Base-by-base conservation (phyloP, 176 grass and related monocot species). In the Eleusine coracana region DNA sequence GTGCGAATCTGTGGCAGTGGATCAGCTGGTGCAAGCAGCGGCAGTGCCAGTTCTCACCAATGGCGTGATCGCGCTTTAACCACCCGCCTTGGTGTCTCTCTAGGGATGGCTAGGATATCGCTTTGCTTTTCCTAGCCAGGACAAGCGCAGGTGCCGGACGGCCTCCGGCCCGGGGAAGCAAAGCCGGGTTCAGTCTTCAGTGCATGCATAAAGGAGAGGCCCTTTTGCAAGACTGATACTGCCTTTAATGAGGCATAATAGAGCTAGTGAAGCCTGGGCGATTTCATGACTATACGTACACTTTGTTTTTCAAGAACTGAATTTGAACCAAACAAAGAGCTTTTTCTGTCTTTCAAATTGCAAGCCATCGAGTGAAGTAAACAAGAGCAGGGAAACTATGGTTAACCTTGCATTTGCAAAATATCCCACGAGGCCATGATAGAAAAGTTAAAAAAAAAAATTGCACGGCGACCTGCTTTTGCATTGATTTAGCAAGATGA, bases 1-100 rank as follows among this genome's bases (percentile, higher is more conserved):
- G 48, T 76, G 46, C 84, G 15, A 86, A 86, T 87, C 85, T 87
- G 78, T 68, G 40, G 71, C 85, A 76, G 77, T 76, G 73, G 66
- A 71, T 65, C 73, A 71, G 71, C 71, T 70, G 28, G 1, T 78
- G 75, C 74, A 55, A 77, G 86, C 86, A 66, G 64, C 40, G 65
- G 54, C 68, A 78, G 45, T 83, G 66, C 3, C 86, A 83, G 80
- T 88, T 79, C 68, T 49, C 68, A 17, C 80, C 81, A 67, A 79
- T 40, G 80, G 56, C 84, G 4, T 2, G 42, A 14, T 55, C 31
- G 2, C 77, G 74, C 78, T 79, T 79, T 20, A 66, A 65, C 73
- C 79, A 28, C 21, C 86, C 72, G 2, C 10, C 10, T 60, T 16
- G n/a, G 1, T 49, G n/a, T 66, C 50, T 60, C 38, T 25, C 73